These are phyloP conservation scores for Syzygium aqueum DNA, from an alignment of 345 rosid genomes.

Conservation along the genomic window DNA sequence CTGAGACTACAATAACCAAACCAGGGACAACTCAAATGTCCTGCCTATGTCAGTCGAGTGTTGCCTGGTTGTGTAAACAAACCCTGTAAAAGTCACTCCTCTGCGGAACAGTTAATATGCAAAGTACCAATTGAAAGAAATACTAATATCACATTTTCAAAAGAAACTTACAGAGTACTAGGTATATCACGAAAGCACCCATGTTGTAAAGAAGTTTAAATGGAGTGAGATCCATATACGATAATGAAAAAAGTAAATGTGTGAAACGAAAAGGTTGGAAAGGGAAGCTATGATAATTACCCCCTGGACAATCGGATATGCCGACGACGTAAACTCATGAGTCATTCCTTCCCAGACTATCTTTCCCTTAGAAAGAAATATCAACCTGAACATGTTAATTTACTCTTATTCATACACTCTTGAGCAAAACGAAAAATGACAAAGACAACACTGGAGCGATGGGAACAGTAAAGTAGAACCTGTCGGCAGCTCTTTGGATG, in stretches of 20 bases:
- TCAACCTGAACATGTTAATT: constrained; percentile 35
- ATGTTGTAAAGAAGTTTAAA: background rate
- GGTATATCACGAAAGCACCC: background rate
- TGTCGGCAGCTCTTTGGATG: constrained; percentile 89
- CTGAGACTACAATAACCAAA: background rate
- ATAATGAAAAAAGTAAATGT: background rate
- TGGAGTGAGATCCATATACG: background rate
- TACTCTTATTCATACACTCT: background rate
- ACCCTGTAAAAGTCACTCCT: background rate
- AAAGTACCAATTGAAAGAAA: background rate
- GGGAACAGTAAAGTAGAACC: constrained; percentile 30
- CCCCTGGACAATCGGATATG: constrained; percentile 85
- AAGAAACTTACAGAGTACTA: background rate
- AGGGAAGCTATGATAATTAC: constrained; percentile 11
- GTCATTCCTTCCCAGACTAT: constrained; percentile 96
- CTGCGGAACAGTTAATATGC: background rate
- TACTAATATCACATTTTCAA: no score
- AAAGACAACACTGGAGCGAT: background rate
- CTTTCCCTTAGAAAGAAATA: constrained; percentile 90
- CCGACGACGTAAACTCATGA: constrained; percentile 65
- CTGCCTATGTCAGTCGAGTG: background rate
- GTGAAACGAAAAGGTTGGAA: background rate
- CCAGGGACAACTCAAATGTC: background rate
- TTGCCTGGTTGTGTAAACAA: background rate
- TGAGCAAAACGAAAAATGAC: background rate